Conservation (phyloP, 257 asterid genomes). For the Oldenlandia corymbosa region DNA sequence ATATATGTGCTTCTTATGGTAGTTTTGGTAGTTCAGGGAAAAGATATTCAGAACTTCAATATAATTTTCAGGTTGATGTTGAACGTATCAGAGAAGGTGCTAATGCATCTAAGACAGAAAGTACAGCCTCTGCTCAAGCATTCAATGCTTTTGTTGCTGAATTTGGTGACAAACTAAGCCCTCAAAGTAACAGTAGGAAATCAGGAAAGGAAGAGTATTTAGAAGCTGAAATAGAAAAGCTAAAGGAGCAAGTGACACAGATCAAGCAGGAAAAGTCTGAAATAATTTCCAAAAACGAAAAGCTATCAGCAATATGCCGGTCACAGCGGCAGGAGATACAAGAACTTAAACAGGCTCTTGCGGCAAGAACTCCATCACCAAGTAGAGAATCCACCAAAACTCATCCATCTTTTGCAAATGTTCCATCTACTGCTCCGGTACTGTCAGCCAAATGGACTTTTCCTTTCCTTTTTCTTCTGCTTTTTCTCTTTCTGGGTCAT, state of each 20-base stretch:
- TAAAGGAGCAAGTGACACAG: slow-evolving; percentile 67
- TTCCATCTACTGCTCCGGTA: slow-evolving; percentile 44
- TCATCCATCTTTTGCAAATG: slow-evolving; percentile 48
- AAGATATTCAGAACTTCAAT: slow-evolving; percentile 28
- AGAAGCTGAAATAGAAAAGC: slow-evolving; percentile 73
- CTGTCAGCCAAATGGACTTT: neutral
- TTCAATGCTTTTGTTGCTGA: slow-evolving; percentile 73
- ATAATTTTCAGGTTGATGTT: slow-evolving; percentile 45
- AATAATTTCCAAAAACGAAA: slow-evolving; percentile 73
- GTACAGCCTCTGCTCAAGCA: slow-evolving; percentile 31
- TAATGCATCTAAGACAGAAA: slow-evolving; percentile 43
- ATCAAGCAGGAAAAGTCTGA: slow-evolving; percentile 72
- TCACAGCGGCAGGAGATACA: slow-evolving; percentile 93
- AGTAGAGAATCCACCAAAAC: slow-evolving; percentile 40
- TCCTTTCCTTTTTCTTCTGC: neutral
- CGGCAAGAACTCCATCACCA: slow-evolving; percentile 67
- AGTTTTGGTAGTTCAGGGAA: slow-evolving; percentile 31
- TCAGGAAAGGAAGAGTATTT: slow-evolving; percentile 48
- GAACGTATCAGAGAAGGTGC: slow-evolving; percentile 30
- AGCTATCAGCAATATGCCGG: slow-evolving; percentile 84
- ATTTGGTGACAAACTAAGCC: slow-evolving; percentile 46
- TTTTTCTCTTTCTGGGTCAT: neutral
- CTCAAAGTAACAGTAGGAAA: slow-evolving; percentile 36
- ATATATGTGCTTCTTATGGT: slow-evolving; percentile 25
- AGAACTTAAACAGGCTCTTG: slow-evolving; percentile 70